Evolutionary conservation across 1,139 yeast species (phyloP), one percentile per base, ranked within the genome.

Genomic region (Lodderomyces pseudojiufengensis): DNA sequence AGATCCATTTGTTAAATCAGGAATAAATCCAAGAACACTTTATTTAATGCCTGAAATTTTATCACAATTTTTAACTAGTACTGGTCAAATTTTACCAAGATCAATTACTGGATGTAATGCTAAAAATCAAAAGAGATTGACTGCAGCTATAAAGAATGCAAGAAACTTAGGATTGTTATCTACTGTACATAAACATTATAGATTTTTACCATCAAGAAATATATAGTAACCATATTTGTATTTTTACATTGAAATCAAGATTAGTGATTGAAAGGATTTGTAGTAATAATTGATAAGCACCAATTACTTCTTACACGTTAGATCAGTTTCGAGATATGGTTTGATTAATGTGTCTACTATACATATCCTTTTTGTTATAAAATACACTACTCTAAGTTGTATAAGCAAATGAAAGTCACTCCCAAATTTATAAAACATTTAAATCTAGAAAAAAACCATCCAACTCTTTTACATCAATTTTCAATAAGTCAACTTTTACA

Each of bases 11-110:
- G 76, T 73, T 44, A 61, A 66, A 35, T 64, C 71, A 33, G 82
- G 79, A 12, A 68, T 81, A 30, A 75, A 82, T 47, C 90, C 92
- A 18, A 57, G 73, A 33, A 79, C 76, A 50, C 70, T 80, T 41
- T 83, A 82, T 52, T 68, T 80, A 38, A 74, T 79, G 65, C 87
- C 90, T 9, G 78, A 72, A 44, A 59, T 78, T 20, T 67, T 84
- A 41, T 76, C 84, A 3, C 61, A 67, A 37, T 84, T 75, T 48
- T 53, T 83, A 36, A 61, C 80, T 7, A 59, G 76, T 20, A 73
- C 85, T 0, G 94, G 94, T 13, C 81, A 77, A 54, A 81, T 84
- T 25, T 60, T 76, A 35, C 80, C 84, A 24, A 67, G 87, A 47
- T 73, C 74, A 31, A 73, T 76, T n/a, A 83, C 90, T 3, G 85